Evolutionary conservation across 2,329 filamentous ascomycete genomes (phyloP).

Genomic region (Basipetospora chlamydospora): DNA sequence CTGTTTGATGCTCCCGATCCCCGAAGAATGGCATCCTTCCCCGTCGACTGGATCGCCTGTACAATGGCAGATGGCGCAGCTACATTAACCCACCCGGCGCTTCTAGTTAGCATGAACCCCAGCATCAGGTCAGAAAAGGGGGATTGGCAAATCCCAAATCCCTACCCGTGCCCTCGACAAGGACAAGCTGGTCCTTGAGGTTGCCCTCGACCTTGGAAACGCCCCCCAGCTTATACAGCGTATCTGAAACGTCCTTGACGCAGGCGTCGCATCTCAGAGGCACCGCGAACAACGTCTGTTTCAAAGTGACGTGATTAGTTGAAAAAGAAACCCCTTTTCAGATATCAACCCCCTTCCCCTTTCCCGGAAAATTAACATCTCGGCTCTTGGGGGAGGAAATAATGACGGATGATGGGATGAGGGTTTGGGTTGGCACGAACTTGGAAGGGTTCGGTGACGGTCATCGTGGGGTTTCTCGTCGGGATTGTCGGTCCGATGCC

Average conservation of each 20-base stretch:
- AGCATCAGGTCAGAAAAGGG: no score
- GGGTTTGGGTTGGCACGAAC: no score
- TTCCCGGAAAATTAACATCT: no score
- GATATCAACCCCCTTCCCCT: no score
- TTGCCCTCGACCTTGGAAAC: conserved; percentile 73
- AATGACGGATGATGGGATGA: no score
- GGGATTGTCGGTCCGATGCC: no score
- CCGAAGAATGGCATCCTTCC: conserved; percentile 84
- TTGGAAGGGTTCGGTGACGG: conserved; percentile 13
- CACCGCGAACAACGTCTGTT: conserved; percentile 83
- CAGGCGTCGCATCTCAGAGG: conserved; percentile 85
- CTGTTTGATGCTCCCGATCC: conserved; percentile 77
- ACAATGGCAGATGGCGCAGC: conserved; percentile 84
- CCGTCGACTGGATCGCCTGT: conserved; percentile 73
- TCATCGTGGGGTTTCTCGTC: conserved; percentile 10
- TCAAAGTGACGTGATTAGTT: conserved; percentile 2
- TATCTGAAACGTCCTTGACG: conserved; percentile 70
- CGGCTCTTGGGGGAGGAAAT: not conserved
- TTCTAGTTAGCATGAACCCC: no score
- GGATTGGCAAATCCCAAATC: no score
- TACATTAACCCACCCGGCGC: conserved; percentile 14
- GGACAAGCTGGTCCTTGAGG: conserved; percentile 68
- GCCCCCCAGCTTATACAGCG: conserved; percentile 62
- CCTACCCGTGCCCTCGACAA: conserved; percentile 68
- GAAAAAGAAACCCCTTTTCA: no score